Evolutionary conservation across 805 yeast genomes (phyloP), one percentile per base, ranked within the genome.

Genomic region (Yarrowia sp.): DNA sequence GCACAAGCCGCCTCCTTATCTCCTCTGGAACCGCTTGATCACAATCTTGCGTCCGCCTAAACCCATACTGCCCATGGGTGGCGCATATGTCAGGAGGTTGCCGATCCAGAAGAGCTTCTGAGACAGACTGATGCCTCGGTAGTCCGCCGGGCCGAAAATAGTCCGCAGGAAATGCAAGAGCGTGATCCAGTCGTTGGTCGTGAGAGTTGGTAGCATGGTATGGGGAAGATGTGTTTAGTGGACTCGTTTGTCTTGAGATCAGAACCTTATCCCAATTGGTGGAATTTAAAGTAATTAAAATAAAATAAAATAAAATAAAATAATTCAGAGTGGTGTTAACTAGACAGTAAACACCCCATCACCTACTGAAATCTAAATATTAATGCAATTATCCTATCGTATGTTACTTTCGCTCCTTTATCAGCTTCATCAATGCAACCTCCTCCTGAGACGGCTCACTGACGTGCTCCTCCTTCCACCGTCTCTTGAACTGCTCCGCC

Each of bases 381-480:
- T 19, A 55, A 55, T 55, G 61, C 61, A 38, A 55, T 55, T 27
- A 14, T 38, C 46, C 27, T 38, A 39, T 70, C 72, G 38, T 71
- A 13, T 9, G 42, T 19, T 25, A 38, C 47, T 56, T 51, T 16
- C 46, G 41, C 31, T 63, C 66, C 21, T 65, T 65, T 2, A 68
- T 39, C 21, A 67, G 58, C 33, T 66, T 63, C 39, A 55, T 62
- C 36, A 68, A 63, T 41, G 63, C 58, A 46, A 61, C 53, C 62
- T 72, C 73, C 49, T 72, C 72, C 32, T 68, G 67, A 2, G 68
- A 55, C 9, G 72, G 72, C 24, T 59, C 60, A 10, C 68, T 65
- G n/a, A 71, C 73, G 61, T 76, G 71, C 53, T 73, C 74, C 35
- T 72, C 73, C 49, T 66, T 65, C 78, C 78, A 76, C 44, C 73